Conservation (phyloP, 2,329 filamentous ascomycete species). For the Trichoderma koningii region DNA sequence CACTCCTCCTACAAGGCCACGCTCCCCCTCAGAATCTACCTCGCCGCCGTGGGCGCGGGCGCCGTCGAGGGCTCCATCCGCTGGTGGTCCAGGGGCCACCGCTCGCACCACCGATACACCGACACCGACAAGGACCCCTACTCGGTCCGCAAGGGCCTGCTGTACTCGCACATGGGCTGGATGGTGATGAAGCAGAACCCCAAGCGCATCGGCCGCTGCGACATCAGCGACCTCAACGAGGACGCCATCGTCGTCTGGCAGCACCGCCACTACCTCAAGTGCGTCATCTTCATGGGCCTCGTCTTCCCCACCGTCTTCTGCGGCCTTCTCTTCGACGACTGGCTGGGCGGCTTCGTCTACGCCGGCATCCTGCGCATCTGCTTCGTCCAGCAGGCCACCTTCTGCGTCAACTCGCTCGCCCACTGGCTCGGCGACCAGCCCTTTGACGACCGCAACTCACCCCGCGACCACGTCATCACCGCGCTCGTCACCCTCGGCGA, state of each 20-base stretch:
- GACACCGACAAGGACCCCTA: slow-evolving; percentile 92
- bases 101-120: slow-evolving; percentile 88
- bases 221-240: slow-evolving; percentile 86
- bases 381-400: slow-evolving; percentile 89
- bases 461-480: slow-evolving; percentile 84
- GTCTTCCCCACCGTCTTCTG: slow-evolving; percentile 74
- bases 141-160: slow-evolving; percentile 82
- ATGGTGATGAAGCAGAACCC: slow-evolving; percentile 94
- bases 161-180: slow-evolving; percentile 81
- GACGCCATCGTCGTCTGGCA: slow-evolving; percentile 85
- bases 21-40: slow-evolving; percentile 75
- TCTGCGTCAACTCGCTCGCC: slow-evolving; percentile 88
- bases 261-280: slow-evolving; percentile 83
- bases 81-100: slow-evolving; percentile 87
- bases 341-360: slow-evolving; percentile 79
- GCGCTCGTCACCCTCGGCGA: slow-evolving; percentile 83
- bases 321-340: slow-evolving; percentile 80
- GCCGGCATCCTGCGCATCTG: slow-evolving; percentile 83
- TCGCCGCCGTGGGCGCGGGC: slow-evolving; percentile 78
- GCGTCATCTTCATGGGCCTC: slow-evolving; percentile 74
- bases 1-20: slow-evolving; percentile 81
- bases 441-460: slow-evolving; percentile 90
- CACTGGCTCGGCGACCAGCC: slow-evolving; percentile 92
- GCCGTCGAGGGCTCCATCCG: slow-evolving; percentile 83
- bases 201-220: slow-evolving; percentile 82